phyloP scores from a whole-genome alignment of 1,139 yeast species.

The Kluyveromyces marxianus region DNA sequence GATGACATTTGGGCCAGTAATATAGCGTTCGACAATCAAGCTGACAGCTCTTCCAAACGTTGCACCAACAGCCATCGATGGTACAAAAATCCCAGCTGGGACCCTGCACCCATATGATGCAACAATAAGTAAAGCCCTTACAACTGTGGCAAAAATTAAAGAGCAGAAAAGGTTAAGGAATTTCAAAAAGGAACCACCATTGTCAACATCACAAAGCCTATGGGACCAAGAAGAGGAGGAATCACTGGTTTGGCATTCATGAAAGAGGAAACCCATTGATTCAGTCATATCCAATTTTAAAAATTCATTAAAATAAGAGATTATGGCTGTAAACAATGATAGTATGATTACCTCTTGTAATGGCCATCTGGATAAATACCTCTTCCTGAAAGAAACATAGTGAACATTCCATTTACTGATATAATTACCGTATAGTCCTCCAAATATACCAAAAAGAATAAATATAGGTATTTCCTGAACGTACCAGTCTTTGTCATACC shows the following conservation, averaged over 20 bases:
- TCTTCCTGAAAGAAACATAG: constrained; percentile 73
- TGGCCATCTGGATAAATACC: constrained; percentile 40
- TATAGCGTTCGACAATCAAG: constrained; percentile 43
- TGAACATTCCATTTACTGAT: constrained; percentile 74
- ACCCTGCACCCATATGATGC: constrained; percentile 87
- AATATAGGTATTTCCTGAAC: constrained; percentile 78
- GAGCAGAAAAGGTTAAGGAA: constrained; percentile 36
- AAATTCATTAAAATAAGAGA: constrained; percentile 80
- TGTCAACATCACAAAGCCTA: constrained; percentile 44
- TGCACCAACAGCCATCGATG: constrained; percentile 96
- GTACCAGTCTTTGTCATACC: constrained; percentile 81
- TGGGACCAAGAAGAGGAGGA: constrained; percentile 35
- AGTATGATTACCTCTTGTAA: constrained; percentile 64
- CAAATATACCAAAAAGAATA: constrained; percentile 74
- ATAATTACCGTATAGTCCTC: constrained; percentile 82
- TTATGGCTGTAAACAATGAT: constrained; percentile 61
- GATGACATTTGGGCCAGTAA: constrained; percentile 46
- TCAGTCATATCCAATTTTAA: constrained; percentile 89
- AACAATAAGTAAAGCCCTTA: constrained; percentile 65
- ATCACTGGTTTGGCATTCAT: constrained; percentile 55
- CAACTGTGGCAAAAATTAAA: constrained; percentile 60
- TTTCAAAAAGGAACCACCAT: constrained; percentile 25
- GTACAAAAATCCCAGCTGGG: constrained; percentile 95
- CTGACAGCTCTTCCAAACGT: constrained; percentile 85
- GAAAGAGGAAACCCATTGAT: constrained; percentile 82